A percentile compares a stretch with the other conserved stretches of the same genome.
phyloP scores from a whole-genome alignment of 2,329 filamentous ascomycete species.

The Penicillium crustosum region DNA sequence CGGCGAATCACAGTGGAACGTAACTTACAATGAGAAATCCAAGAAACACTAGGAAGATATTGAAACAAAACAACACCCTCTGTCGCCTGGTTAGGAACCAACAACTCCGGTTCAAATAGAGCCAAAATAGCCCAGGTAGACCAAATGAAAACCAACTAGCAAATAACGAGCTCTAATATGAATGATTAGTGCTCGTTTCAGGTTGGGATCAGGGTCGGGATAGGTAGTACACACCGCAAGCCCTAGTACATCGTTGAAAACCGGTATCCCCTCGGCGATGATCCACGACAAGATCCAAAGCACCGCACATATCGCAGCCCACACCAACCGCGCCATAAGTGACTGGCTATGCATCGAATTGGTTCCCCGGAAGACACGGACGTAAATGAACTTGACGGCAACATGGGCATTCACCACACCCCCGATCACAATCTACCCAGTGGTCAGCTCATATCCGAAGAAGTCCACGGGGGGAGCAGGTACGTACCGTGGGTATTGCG shows the following conservation, averaged over 20 bases:
- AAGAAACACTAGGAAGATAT: conserved; percentile 14
- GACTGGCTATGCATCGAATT: conserved; percentile 51
- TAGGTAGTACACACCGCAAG: conserved; percentile 46
- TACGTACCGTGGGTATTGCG: conserved; percentile 58
- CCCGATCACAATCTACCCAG: conserved; percentile 59
- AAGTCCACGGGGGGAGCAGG: background rate
- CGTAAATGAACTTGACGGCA: conserved; percentile 63
- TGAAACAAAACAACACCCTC: conserved; percentile 18
- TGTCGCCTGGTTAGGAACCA: conserved; percentile 24
- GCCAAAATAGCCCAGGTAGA: conserved; percentile 31
- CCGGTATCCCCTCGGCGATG: conserved; percentile 66
- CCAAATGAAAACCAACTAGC: conserved; percentile 61
- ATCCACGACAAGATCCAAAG: conserved; percentile 63
- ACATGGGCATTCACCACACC: conserved; percentile 67
- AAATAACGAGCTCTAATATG: conserved; percentile 51
- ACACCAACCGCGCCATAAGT: conserved; percentile 51
- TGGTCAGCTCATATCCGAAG: background rate
- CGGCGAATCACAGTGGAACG: background rate
- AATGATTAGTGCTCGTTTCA: conserved; percentile 18
- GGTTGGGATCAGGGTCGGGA: background rate
- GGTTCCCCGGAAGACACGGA: conserved; percentile 59
- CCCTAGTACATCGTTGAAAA: conserved; percentile 64
- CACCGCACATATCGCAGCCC: conserved; percentile 55
- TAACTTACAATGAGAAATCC: conserved; percentile 17
- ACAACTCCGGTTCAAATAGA: conserved; percentile 28